Percentiles rank a stretch among this genome's conserved stretches.
phyloP scores from a whole-genome alignment of 2,329 filamentous ascomycete genomes.

The Elsinoe fawcettii region DNA sequence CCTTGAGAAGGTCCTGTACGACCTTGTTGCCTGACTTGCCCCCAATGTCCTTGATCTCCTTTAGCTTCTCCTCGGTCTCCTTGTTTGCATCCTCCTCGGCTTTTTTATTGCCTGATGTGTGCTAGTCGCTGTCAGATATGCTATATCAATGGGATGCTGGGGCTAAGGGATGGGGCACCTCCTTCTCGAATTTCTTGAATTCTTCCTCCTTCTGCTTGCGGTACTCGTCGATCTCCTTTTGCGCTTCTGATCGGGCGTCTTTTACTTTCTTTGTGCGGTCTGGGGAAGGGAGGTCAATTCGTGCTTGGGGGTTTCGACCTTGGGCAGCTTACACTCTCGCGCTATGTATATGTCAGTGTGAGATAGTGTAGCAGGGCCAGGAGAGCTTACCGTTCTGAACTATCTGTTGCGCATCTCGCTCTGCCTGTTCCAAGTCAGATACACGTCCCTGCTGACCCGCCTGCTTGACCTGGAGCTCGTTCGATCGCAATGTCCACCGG shows the following conservation, averaged over 20 bases:
- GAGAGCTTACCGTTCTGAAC: slow-evolving; percentile 74
- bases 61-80: slow-evolving; percentile 73
- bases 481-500: too few species aligned
- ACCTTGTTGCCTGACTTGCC: slow-evolving; percentile 73
- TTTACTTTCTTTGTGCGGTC: slow-evolving; percentile 95
- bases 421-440: slow-evolving; percentile 59
- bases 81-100: slow-evolving; percentile 64
- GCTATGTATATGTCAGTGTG: slow-evolving; percentile 44
- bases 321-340: slow-evolving; percentile 65
- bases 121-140: slow-evolving; percentile 45
- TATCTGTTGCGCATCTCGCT: slow-evolving; percentile 98
- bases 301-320: slow-evolving; percentile 13
- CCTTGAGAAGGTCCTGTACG: slow-evolving; percentile 71
- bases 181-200: slow-evolving; percentile 87
- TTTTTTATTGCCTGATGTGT: slow-evolving; percentile 80
- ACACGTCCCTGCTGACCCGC: slow-evolving; percentile 1
- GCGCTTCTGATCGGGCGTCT: slow-evolving; percentile 91
- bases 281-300: slow-evolving; percentile 31
- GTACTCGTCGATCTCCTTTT: slow-evolving; percentile 96
- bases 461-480: too few species aligned
- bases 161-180: slow-evolving; percentile 42
- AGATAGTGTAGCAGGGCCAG: slow-evolving; percentile 10
- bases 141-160: background rate
- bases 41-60: slow-evolving; percentile 72
- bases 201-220: slow-evolving; percentile 82